A percentile compares a stretch with the other conserved stretches of the same genome.
Conservation (phyloP, 768 basidiomycete genomes). For the Antrodiella citrinella region DNA sequence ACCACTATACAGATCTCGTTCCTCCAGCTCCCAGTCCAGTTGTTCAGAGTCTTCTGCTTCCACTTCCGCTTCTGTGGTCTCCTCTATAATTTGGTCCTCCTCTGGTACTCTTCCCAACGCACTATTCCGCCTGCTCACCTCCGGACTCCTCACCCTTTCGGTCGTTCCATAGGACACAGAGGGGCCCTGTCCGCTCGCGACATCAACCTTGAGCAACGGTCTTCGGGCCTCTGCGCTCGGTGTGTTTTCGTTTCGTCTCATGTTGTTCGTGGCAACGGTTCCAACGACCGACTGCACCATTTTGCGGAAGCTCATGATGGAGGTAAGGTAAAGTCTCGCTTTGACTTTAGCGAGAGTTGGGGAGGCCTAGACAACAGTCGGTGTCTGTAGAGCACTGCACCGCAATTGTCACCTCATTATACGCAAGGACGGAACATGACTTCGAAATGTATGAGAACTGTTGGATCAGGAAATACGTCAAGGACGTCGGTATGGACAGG, state of each 20-base stretch:
- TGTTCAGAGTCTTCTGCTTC: slow-evolving; percentile 32
- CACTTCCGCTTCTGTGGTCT: slow-evolving; percentile 28
- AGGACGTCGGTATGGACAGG: not conserved
- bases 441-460: too few relatives aligned
- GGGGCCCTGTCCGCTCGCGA: not conserved
- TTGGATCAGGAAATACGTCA: too few relatives aligned
- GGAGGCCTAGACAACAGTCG: not conserved
- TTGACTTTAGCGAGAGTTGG: not conserved
- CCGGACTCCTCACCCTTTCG: slow-evolving; percentile 14
- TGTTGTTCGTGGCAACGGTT: not conserved
- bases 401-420: too few relatives aligned
- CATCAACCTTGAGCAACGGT: not conserved
- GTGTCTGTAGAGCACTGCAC: too few relatives aligned
- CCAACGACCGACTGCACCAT: not conserved
- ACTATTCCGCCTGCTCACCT: slow-evolving; percentile 18
- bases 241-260: not conserved
- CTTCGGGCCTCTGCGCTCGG: not conserved
- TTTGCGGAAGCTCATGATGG: not conserved
- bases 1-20: slow-evolving; percentile 45
- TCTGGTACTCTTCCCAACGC: slow-evolving; percentile 21
- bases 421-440: too few relatives aligned
- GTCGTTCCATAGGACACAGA: not conserved
- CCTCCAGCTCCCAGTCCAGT: slow-evolving; percentile 36
- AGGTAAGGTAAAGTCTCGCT: not conserved
- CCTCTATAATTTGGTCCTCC: slow-evolving; percentile 19